phyloP scores from a whole-genome alignment of 495 filamentous ascomycete species.

The Neurospora sp. region DNA sequence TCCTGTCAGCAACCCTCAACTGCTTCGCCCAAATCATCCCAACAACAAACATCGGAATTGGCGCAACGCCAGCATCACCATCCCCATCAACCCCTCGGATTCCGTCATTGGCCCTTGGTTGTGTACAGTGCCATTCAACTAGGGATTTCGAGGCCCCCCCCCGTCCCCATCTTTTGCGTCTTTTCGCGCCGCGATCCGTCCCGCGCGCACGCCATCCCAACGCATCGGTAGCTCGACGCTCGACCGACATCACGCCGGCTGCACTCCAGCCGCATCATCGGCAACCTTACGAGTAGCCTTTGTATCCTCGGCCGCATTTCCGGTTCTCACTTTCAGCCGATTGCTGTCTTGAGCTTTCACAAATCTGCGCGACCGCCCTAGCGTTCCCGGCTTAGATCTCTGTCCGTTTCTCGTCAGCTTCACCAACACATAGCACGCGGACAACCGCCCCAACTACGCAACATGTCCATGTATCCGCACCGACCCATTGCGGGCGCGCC shows the following conservation, averaged over 20 bases:
- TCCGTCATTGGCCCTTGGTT: background rate
- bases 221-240: background rate
- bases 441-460: background rate
- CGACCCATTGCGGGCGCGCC: slow-evolving; percentile 63
- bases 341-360: background rate
- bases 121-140: background rate
- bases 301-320: background rate
- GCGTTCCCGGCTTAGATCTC: background rate
- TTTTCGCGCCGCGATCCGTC: background rate
- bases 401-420: background rate
- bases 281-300: background rate
- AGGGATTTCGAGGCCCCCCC: background rate
- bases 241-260: background rate
- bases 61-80: background rate
- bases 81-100: background rate
- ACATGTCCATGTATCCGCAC: slow-evolving; percentile 84
- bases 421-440: background rate
- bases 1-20: background rate
- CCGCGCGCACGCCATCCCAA: background rate
- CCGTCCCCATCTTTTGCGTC: background rate
- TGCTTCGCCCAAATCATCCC: background rate
- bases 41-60: background rate
- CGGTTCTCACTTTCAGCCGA: background rate
- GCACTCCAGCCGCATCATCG: background rate
- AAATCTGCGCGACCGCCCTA: background rate